Conservation (phyloP, 306 rosid genomes). For the Rosa chinensis region DNA sequence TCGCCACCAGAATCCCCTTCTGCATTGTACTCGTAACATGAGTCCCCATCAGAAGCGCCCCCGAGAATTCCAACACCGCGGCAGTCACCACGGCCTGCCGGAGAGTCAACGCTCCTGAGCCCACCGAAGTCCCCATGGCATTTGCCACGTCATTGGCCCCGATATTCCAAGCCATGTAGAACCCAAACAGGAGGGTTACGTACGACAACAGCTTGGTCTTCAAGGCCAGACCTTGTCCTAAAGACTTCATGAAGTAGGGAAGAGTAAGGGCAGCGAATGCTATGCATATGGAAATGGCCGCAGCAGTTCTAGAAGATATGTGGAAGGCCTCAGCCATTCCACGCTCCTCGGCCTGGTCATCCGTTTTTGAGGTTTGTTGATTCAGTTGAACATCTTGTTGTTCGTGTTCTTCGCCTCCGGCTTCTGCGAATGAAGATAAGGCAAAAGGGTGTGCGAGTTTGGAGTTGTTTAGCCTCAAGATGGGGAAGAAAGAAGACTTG, state of each 20-base stretch:
- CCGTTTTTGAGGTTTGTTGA: slow-evolving; percentile 20
- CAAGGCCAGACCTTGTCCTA: slow-evolving; percentile 56
- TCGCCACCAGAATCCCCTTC: slow-evolving; percentile 80
- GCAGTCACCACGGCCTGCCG: slow-evolving; percentile 87
- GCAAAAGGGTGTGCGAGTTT: slow-evolving; percentile 59
- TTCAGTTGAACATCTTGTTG: slow-evolving; percentile 22
- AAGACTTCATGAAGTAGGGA: slow-evolving; percentile 70
- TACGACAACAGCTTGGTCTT: slow-evolving; percentile 70
- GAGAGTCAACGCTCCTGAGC: slow-evolving; percentile 84
- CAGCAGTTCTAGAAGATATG: slow-evolving; percentile 62
- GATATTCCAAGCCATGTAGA: slow-evolving; percentile 99
- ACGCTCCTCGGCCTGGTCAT: slow-evolving; percentile 12
- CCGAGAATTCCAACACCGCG: slow-evolving; percentile 84
- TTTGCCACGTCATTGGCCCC: slow-evolving; percentile 99
- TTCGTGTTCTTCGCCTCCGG: slow-evolving; percentile 24
- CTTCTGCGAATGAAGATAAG: slow-evolving; percentile 71
- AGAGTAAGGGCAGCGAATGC: slow-evolving; percentile 61
- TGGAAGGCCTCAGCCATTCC: slow-evolving; percentile 76
- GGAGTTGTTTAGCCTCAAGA: slow-evolving; percentile 34
- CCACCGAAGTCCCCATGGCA: slow-evolving; percentile 99
- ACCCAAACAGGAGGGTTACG: slow-evolving; percentile 69
- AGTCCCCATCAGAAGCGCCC: slow-evolving; percentile 85
- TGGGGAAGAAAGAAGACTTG: slow-evolving; percentile 18
- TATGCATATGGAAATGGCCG: slow-evolving; percentile 62
- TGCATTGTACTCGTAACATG: slow-evolving; percentile 97